Percentiles rank a stretch among this genome's conserved stretches.
Evolutionary conservation across 1,284 basidiomycete species (phyloP).

Genomic region (Rhodotorula sp.): DNA sequence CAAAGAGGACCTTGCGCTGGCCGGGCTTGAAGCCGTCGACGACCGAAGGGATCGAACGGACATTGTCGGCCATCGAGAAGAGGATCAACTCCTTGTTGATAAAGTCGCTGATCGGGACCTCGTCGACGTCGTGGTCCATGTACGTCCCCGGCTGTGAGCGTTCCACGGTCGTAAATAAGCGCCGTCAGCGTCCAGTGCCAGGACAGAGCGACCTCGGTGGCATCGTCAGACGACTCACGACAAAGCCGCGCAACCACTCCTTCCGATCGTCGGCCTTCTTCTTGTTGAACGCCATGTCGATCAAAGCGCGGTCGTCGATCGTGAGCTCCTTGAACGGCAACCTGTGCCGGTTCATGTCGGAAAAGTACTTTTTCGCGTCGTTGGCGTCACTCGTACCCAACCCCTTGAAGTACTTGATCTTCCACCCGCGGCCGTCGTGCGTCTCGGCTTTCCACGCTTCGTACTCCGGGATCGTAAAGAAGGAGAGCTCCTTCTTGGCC

Average conservation of each 20-base stretch:
- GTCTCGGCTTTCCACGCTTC: conserved; percentile 85
- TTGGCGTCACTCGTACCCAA: conserved; percentile 85
- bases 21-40: conserved; percentile 98
- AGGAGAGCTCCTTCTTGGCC: conserved; percentile 75
- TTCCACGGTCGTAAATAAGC: too few relatives aligned
- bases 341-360: conserved; percentile 87
- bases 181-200: not conserved
- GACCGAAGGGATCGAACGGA: conserved; percentile 90
- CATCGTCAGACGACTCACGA: conserved; percentile 54
- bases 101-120: conserved; percentile 88
- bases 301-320: conserved; percentile 80
- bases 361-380: conserved; percentile 92
- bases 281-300: conserved; percentile 99
- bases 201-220: too few relatives aligned
- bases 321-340: conserved; percentile 82
- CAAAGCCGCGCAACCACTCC: conserved; percentile 95
- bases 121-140: conserved; percentile 82
- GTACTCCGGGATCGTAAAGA: conserved; percentile 98
- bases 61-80: conserved; percentile 99
- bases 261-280: conserved; percentile 99
- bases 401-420: conserved; percentile 97
- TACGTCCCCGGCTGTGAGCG: conserved; percentile 78
- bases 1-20: conserved; percentile 95
- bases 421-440: conserved; percentile 79
- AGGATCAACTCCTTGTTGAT: conserved; percentile 98